phyloP scores from a whole-genome alignment of 345 rosid species.

The Tarenaya hassleriana region DNA sequence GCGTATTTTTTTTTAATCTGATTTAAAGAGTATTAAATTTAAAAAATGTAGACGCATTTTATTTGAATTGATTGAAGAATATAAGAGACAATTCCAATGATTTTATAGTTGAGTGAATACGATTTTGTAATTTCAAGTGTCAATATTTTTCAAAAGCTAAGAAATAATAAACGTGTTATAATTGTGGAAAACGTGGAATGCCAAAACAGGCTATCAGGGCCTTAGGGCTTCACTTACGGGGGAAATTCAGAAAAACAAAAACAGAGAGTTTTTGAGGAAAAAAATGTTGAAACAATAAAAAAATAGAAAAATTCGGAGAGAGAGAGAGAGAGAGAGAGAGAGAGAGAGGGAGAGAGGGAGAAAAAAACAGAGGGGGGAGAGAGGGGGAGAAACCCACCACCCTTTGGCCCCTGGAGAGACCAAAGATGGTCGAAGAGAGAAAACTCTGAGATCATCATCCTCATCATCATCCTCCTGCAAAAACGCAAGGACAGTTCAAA shows the following conservation, averaged over 20 bases:
- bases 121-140: no score
- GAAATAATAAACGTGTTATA: no score
- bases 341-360: constrained; percentile 21
- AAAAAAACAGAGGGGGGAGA: constrained; percentile 22
- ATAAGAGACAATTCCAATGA: no score
- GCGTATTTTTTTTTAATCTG: no score
- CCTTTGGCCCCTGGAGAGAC: constrained; percentile 40
- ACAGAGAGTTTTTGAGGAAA: constrained; percentile 20
- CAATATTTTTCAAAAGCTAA: no score
- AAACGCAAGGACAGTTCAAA: constrained; percentile 43
- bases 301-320: constrained; percentile 20
- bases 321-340: constrained; percentile 18
- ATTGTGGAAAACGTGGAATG: constrained; percentile 20
- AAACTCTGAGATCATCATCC: constrained; percentile 77
- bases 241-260: constrained; percentile 16
- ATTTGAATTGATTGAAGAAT: no score
- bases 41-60: no score
- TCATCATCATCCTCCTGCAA: constrained; percentile 24
- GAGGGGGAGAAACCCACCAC: constrained; percentile 21
- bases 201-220: constrained; percentile 25
- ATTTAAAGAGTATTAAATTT: no score
- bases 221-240: no score
- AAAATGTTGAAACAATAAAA: constrained; percentile 21
- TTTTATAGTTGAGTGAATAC: no score
- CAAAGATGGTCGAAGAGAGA: constrained; percentile 57